Evolutionary conservation across 257 asterid genomes (phyloP).

Genomic region (Capsicum pubescens): DNA sequence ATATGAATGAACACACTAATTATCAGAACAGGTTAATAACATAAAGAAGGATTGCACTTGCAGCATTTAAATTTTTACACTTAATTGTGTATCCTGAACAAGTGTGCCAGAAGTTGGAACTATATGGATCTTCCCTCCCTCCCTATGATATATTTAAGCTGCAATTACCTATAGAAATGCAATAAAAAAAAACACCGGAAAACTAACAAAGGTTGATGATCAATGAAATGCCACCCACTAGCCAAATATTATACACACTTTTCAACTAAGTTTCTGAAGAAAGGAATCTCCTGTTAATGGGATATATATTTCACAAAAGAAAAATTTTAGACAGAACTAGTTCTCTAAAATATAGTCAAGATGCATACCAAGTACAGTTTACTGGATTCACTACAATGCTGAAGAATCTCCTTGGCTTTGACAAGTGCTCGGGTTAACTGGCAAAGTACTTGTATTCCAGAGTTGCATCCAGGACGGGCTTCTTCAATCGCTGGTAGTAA

Average conservation of each 20-base stretch:
- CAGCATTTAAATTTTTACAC: conserved; percentile 2
- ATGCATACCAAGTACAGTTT: conserved; percentile 79
- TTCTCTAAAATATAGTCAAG: conserved; percentile 20
- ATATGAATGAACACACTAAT: conserved; percentile 4
- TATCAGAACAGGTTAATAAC: not conserved
- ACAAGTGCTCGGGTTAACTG: conserved; percentile 58
- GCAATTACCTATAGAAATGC: not conserved
- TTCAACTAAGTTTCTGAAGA: conserved; percentile 22
- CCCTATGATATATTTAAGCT: conserved; percentile 7
- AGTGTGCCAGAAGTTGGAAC: conserved; percentile 10
- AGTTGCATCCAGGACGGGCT: conserved; percentile 80
- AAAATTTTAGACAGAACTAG: not conserved
- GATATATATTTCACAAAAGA: not conserved
- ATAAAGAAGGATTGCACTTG: conserved; percentile 1
- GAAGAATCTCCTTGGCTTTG: conserved; percentile 67
- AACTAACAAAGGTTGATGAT: not conserved
- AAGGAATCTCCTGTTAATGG: conserved; percentile 16
- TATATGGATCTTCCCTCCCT: not conserved
- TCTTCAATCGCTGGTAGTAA: conserved; percentile 74
- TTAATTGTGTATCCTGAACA: not conserved
- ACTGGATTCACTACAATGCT: conserved; percentile 82
- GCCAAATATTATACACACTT: not conserved
- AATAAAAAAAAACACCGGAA: not conserved
- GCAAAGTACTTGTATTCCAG: conserved; percentile 83
- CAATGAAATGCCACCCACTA: conserved; percentile 20